Percentiles rank a stretch among this genome's conserved stretches.
Evolutionary conservation across 2,329 filamentous ascomycete species (phyloP).

Genomic region (Talaromyces amestolkiae): DNA sequence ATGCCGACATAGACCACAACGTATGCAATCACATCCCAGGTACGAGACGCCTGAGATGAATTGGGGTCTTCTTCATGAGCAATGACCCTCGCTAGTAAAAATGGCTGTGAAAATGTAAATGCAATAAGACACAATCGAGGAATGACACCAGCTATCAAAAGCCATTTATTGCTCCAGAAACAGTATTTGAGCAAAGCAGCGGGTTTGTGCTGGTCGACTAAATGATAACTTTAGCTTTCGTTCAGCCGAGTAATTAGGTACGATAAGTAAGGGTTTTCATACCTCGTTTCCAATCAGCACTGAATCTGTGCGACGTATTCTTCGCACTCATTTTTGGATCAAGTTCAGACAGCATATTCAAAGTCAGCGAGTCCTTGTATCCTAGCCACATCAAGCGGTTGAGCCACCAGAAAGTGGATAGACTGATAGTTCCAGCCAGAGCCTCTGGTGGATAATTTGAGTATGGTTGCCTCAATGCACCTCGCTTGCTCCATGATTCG

Average conservation of each 20-base stretch:
- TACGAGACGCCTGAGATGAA: conserved; percentile 27
- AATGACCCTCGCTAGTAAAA: conserved; percentile 38
- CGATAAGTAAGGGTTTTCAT: neutral
- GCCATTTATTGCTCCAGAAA: conserved; percentile 33
- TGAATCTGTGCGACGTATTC: conserved; percentile 23
- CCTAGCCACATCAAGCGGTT: conserved; percentile 49
- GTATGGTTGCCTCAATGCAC: neutral
- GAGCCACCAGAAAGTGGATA: conserved; percentile 47
- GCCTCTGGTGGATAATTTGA: neutral
- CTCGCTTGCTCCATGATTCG: conserved; percentile 5
- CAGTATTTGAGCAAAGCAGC: conserved; percentile 31
- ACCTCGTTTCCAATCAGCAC: neutral
- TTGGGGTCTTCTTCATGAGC: conserved; percentile 31
- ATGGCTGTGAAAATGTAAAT: conserved; percentile 38
- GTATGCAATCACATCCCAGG: conserved; percentile 45
- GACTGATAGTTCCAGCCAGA: neutral
- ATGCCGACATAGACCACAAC: conserved; percentile 43
- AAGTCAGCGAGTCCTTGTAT: conserved; percentile 39
- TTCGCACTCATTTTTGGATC: conserved; percentile 47
- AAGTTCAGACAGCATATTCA: conserved; percentile 44
- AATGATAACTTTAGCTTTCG: neutral
- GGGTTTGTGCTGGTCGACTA: neutral
- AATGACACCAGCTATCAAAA: conserved; percentile 31
- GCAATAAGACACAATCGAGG: conserved; percentile 34
- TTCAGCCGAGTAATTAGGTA: neutral